Base-by-base conservation (phyloP, 345 rosid genomes). In the Limnanthes douglasii region DNA sequence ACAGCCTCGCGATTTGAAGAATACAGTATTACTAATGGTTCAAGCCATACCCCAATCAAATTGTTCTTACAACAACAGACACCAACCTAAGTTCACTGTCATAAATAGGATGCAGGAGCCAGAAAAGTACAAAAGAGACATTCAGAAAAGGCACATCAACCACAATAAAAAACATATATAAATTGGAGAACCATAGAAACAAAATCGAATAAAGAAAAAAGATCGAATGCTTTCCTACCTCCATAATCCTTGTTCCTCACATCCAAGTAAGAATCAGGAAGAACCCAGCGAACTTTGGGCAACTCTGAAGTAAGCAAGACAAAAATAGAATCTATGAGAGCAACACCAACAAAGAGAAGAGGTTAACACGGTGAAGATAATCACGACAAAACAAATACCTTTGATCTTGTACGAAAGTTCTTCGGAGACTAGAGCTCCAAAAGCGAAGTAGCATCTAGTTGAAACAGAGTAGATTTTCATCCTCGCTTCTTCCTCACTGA, bases 241-340 rank as follows among this genome's bases (percentile, higher is more conserved):
- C 96, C 99, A 45, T 92, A 92, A 45, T 85, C 78, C 47, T 92
- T 75, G 63, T 92, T 85, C 61, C 39, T 80, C 27, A 85, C 88
- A 69, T 92, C 96, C 46, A 85, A 21, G 60, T 80, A 92, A 3
- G 99, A 92, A 64, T 92, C 96, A 11, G 96, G 99, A 44, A 92
- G 94, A 60, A 92, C 99, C 86, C 99, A 92, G 5, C 93, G 75
- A 21, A 85, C 96, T 23, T 61, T 53, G 4, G 82, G 76, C 59
- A 92, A 46, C 34, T 81, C 98, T 90, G 65, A 0, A 20, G 5
- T 22, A 18, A 18, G 13, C 31, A 17, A 33, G 23, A 11, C n/a
- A 45, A 18, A 13, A n/a, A 26, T 26, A 9, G 11, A 2, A 6
- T 26, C 3, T 8, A 12, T 8, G 11, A 26, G 11, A 8, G 30